phyloP scores from a whole-genome alignment of 305 asterid genomes.

The Ajuga reptans region DNA sequence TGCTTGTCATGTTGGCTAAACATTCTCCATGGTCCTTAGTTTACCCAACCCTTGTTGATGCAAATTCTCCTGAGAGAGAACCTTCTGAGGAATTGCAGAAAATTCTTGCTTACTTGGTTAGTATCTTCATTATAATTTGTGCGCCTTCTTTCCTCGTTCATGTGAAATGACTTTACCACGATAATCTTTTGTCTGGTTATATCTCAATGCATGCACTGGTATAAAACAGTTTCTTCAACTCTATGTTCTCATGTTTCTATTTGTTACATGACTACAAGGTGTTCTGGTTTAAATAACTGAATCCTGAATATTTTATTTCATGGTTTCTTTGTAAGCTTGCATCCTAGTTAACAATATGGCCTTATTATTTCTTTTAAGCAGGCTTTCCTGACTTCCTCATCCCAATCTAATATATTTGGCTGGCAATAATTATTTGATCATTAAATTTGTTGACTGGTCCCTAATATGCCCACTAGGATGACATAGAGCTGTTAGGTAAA shows the following conservation, averaged over 20 bases:
- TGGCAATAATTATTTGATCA: conserved; percentile 16
- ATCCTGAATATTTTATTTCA: not conserved
- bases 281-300: not conserved
- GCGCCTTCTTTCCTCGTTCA: not conserved
- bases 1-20: conserved; percentile 85
- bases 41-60: conserved; percentile 94
- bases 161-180: conserved; percentile 14
- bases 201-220: not conserved
- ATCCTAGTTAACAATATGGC: not conserved
- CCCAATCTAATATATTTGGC: conserved; percentile 2
- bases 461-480: conserved; percentile 7
- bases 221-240: not conserved
- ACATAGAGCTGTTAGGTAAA: conserved; percentile 7
- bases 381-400: conserved; percentile 2
- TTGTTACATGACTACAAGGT: not conserved
- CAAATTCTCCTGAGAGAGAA: conserved; percentile 72
- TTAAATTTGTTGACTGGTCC: not conserved
- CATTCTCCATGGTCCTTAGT: conserved; percentile 90
- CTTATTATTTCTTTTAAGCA: not conserved
- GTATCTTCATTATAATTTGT: conserved; percentile 25
- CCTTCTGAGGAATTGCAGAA: conserved; percentile 88
- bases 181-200: not conserved
- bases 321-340: conserved; percentile 12
- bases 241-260: not conserved
- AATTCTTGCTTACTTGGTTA: conserved; percentile 85